Conservation (phyloP, 345 rosid species). For the Citrus australasica region DNA sequence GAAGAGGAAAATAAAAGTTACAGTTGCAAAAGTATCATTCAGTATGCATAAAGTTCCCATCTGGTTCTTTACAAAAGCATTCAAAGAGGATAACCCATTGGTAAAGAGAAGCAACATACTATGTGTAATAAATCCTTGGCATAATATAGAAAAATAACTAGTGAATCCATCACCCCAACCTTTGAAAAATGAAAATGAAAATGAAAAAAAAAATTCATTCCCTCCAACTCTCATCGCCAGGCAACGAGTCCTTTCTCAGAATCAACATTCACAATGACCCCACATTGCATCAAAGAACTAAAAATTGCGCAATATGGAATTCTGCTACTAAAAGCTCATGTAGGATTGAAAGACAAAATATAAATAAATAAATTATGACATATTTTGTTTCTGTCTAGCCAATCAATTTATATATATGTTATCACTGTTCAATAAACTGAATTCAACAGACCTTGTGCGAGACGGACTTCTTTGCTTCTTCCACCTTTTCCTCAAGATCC, state of each 20-base stretch:
- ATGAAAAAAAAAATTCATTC: background rate
- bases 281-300: background rate
- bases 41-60: background rate
- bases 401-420: background rate
- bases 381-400: background rate
- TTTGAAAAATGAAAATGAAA: background rate
- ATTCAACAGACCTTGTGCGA: conserved; percentile 85
- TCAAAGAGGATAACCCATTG: background rate
- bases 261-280: background rate
- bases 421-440: conserved; percentile 24
- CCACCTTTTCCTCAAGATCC: conserved; percentile 77
- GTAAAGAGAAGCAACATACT: background rate
- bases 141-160: background rate
- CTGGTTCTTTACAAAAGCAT: background rate
- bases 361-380: background rate
- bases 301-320: background rate
- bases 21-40: background rate
- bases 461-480: conserved; percentile 80
- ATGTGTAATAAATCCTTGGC: background rate
- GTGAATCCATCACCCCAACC: background rate
- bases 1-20: background rate
- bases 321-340: background rate
- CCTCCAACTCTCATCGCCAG: background rate
- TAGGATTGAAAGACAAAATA: background rate
- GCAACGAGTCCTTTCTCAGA: background rate